phyloP scores from a whole-genome alignment of 306 rosid species.

The Quercus aquifolioides region DNA sequence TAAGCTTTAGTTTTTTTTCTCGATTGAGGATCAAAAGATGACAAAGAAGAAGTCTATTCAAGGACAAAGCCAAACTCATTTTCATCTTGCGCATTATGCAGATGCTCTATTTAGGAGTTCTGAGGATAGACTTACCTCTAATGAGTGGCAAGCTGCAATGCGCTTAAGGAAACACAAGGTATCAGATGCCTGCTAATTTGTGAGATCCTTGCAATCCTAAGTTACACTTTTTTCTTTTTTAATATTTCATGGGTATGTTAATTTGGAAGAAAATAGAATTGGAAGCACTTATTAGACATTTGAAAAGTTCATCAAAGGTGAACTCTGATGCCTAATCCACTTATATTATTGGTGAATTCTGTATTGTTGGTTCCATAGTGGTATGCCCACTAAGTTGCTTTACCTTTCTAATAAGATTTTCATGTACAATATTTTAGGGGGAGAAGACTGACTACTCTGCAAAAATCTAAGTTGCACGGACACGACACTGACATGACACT shows the following conservation, averaged over 20 bases:
- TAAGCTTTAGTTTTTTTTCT: too few relatives aligned
- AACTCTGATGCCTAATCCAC: not conserved
- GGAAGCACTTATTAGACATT: constrained; percentile 72
- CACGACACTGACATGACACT: too few relatives aligned
- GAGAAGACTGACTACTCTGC: constrained; percentile 71
- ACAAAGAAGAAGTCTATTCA: constrained; percentile 46
- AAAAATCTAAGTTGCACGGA: constrained; percentile 36
- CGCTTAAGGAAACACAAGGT: constrained; percentile 89
- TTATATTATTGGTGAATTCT: constrained; percentile 5
- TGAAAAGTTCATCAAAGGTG: constrained; percentile 75
- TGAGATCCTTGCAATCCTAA: not conserved
- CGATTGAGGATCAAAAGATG: constrained; percentile 41
- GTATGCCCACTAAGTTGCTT: constrained; percentile 2
- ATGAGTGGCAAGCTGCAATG: constrained; percentile 92
- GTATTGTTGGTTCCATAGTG: constrained; percentile 4
- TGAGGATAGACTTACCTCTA: constrained; percentile 83
- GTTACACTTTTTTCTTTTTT: not conserved
- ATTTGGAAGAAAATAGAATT: constrained; percentile 63
- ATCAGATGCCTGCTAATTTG: not conserved
- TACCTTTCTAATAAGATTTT: not conserved
- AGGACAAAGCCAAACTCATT: constrained; percentile 66
- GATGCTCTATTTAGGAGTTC: constrained; percentile 84
- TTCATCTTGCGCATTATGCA: constrained; percentile 91
- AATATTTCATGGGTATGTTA: constrained; percentile 16
- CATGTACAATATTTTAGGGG: constrained; percentile 41